Conservation (phyloP, 208 protist genomes). For the Trypanosoma mega region DNA sequence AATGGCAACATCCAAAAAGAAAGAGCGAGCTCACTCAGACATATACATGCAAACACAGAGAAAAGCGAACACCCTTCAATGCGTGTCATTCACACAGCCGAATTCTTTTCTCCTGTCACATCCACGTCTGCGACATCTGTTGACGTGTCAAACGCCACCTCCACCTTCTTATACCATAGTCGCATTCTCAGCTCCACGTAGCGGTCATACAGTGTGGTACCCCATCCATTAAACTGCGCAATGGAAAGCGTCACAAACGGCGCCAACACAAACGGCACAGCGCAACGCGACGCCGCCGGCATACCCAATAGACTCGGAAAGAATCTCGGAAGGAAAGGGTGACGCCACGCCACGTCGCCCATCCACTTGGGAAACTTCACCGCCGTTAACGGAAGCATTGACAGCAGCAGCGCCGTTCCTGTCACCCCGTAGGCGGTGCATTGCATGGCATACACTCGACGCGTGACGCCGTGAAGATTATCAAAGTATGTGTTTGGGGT, state of each 20-base stretch:
- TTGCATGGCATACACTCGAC: constrained; percentile 74
- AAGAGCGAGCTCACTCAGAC: too few species aligned
- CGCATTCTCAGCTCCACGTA: constrained; percentile 78
- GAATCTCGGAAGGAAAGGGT: constrained; percentile 80
- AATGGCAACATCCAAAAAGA: too few species aligned
- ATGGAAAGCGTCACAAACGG: constrained; percentile 72
- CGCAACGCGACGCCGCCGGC: constrained; percentile 74
- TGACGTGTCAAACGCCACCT: constrained; percentile 69
- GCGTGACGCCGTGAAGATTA: constrained; percentile 72
- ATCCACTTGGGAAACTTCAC: constrained; percentile 87
- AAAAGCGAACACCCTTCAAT: background rate
- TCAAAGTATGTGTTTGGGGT: constrained; percentile 73
- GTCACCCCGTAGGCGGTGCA: constrained; percentile 55
- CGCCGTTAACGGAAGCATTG: constrained; percentile 62
- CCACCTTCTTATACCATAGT: constrained; percentile 70
- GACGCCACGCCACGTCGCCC: constrained; percentile 85
- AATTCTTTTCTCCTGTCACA: constrained; percentile 55
- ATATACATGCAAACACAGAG: too few species aligned
- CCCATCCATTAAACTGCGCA: constrained; percentile 46
- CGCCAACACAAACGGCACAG: constrained; percentile 82
- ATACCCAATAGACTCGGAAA: constrained; percentile 84
- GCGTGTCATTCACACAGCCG: background rate
- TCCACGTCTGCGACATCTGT: constrained; percentile 64
- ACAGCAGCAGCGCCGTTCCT: constrained; percentile 44
- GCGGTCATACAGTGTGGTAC: constrained; percentile 77